A percentile compares a stretch with the other conserved stretches of the same genome.
Conservation (phyloP, 345 rosid genomes). For the Litchi chinensis region DNA sequence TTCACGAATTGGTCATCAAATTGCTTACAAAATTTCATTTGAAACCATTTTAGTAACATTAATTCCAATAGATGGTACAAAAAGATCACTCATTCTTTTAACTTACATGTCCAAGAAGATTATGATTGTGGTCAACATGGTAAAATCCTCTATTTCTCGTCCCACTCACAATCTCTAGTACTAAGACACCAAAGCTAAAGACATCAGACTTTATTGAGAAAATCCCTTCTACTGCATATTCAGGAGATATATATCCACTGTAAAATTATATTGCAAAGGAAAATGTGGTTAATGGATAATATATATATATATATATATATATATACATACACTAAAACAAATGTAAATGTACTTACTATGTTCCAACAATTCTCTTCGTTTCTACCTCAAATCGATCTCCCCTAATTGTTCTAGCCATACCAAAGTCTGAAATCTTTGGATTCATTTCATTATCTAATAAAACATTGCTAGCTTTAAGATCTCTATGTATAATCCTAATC, state of each 20-base stretch:
- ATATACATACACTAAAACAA: not conserved
- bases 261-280: not conserved
- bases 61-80: not conserved
- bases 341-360: slow-evolving; percentile 41
- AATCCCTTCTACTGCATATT: slow-evolving; percentile 32
- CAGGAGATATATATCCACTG: slow-evolving; percentile 41
- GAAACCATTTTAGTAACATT: not conserved
- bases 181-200: slow-evolving; percentile 38
- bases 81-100: not conserved
- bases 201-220: slow-evolving; percentile 44
- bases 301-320: no score
- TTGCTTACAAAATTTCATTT: not conserved
- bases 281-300: not conserved
- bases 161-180: slow-evolving; percentile 39
- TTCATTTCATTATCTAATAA: slow-evolving; percentile 41
- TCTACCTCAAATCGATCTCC: not conserved
- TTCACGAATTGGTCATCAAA: not conserved
- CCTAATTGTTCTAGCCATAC: slow-evolving; percentile 55
- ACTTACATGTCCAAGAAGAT: slow-evolving; percentile 25
- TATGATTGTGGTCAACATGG: slow-evolving; percentile 27
- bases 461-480: slow-evolving; percentile 50
- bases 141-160: slow-evolving; percentile 30
- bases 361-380: slow-evolving; percentile 58
- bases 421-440: slow-evolving; percentile 53
- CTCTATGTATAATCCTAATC: slow-evolving; percentile 53